Base-by-base conservation (phyloP, 768 basidiomycete species). In the Imleria badia region DNA sequence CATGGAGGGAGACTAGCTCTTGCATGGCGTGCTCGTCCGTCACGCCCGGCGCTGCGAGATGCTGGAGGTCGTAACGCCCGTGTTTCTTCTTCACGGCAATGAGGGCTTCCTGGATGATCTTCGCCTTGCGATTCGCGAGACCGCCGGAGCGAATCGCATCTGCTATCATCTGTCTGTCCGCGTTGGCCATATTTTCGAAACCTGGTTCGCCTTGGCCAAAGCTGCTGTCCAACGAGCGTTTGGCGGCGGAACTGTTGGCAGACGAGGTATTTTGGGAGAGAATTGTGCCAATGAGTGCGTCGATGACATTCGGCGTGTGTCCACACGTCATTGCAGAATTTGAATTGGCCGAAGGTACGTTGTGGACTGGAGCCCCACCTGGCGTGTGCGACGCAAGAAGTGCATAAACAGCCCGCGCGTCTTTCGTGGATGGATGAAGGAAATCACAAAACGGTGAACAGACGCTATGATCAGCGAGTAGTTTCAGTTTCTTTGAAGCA, bases 181-280 rank as follows among this genome's bases (percentile, higher is more conserved):
- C 81, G 4, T 52, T 46, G 0, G 74, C 82, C 49, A 85, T 78
- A 17, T 75, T 77, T 15, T 70, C 70, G 44, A 82, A 84, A 46
- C 79, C 75, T 1, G 43, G 40, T 33, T 70, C 69, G 42, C 81
- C 78, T 5, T 70, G 68, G 17, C 82, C 81, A 60, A 84, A 85
- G 3, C 61, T 64, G 6, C 56, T 60, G 58, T 85, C 83, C 20
- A 84, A 66, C 29, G 67, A 68, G 14, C 65, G 57, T 63, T 84
- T 83, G 22, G 83, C 81, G 14, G 76, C 70, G 4, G 80, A 70
- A 7, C 76, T 79, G 60, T 84, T 84, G 30, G 63, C 65, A 11
- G 69, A 66, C 19, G 82, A 79, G 1, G 83, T 85, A 56, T 82
- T 83, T 61, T 85, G 83, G 31, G 82, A 83, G 31, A 86, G 78